phyloP scores from a whole-genome alignment of 257 asterid species.

The Forsythia viridissima region DNA sequence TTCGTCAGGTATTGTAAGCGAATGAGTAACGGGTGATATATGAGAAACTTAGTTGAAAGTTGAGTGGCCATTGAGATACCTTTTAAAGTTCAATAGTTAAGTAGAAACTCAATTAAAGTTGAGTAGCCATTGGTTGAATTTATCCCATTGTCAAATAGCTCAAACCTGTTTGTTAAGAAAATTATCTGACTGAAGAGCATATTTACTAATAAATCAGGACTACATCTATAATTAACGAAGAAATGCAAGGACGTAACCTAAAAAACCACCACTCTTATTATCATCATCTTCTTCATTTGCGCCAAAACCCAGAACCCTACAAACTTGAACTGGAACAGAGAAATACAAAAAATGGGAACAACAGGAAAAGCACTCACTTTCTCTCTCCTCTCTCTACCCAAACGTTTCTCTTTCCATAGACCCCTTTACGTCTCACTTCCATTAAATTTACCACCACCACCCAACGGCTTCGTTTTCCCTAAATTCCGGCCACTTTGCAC shows the following conservation, averaged over 20 bases:
- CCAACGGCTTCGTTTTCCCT: constrained; percentile 37
- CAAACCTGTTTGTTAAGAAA: neutral
- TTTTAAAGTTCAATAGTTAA: no score
- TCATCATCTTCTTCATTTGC: neutral
- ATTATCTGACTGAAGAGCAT: neutral
- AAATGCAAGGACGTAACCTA: neutral
- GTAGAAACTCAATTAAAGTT: no score
- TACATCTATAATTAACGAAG: neutral
- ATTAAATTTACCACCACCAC: constrained; percentile 20
- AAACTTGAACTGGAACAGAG: neutral
- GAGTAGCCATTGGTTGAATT: no score
- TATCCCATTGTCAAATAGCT: no score
- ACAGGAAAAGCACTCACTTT: constrained; percentile 52
- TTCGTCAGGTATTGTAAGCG: no score
- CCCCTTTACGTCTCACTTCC: constrained; percentile 38
- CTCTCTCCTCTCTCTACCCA: constrained; percentile 53
- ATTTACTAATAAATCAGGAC: neutral
- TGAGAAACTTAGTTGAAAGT: no score
- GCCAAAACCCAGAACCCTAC: neutral
- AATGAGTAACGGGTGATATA: no score
- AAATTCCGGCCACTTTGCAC: constrained; percentile 72
- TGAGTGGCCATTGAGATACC: no score
- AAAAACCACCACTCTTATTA: neutral
- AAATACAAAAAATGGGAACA: constrained; percentile 37
- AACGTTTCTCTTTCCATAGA: constrained; percentile 42